Conservation (phyloP, 1,284 basidiomycete species). For the Amylostereum areolatum region DNA sequence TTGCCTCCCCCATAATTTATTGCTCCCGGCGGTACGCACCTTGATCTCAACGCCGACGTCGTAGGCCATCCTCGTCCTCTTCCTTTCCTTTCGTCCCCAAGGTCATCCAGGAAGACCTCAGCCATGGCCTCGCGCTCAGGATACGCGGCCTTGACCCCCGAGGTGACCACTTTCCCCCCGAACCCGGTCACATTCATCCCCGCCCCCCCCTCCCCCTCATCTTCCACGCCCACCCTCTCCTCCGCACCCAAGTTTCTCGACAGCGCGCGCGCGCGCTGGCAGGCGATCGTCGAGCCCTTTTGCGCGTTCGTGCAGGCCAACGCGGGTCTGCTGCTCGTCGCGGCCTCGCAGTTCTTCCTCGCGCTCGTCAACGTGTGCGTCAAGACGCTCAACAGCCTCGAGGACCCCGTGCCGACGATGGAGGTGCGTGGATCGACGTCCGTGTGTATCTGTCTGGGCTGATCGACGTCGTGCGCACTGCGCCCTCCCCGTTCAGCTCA, state of each 20-base stretch:
- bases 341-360: constrained; percentile 55
- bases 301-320: constrained; percentile 32
- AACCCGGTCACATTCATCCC: background rate
- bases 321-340: constrained; percentile 56
- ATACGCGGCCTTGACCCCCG: constrained; percentile 4
- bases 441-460: background rate
- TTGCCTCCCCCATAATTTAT: too few relatives aligned
- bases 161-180: background rate
- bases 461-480: background rate
- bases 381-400: constrained; percentile 53
- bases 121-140: constrained; percentile 1
- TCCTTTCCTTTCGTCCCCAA: too few relatives aligned
- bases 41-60: too few relatives aligned
- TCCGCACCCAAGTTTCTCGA: background rate
- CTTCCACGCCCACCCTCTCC: background rate
- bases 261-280: background rate
- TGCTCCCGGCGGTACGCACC: too few relatives aligned
- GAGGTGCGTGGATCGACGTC: constrained; percentile 34
- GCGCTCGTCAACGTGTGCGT: constrained; percentile 56
- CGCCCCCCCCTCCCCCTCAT: background rate
- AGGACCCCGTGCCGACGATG: constrained; percentile 51
- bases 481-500: constrained; percentile 25
- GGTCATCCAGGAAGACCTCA: background rate
- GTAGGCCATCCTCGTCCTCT: too few relatives aligned
- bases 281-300: background rate